A percentile compares a stretch with the other conserved stretches of the same genome.
Evolutionary conservation across 2,329 filamentous ascomycete genomes (phyloP).

Genomic region (Trichoderma endophyticum): DNA sequence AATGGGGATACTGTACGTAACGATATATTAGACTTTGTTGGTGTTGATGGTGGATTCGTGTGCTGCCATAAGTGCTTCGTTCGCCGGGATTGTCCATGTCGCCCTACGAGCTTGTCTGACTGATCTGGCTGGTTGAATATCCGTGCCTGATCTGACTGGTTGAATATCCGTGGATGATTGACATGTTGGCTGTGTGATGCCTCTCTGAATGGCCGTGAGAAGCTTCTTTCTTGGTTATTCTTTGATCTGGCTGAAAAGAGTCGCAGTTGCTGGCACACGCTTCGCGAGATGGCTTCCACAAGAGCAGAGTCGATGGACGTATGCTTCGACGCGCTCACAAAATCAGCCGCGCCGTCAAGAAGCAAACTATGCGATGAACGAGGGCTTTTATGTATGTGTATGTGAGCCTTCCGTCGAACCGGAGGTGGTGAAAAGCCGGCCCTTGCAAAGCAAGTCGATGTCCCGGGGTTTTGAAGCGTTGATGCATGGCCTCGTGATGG

Average conservation of each 20-base stretch:
- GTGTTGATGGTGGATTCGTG: slow-evolving; percentile 40
- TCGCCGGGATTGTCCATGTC: slow-evolving; percentile 32
- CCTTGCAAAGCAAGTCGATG: not conserved
- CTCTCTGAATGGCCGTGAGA: not conserved
- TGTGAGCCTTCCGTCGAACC: not conserved
- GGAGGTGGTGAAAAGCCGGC: not conserved
- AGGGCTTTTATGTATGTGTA: not conserved
- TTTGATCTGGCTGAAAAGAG: slow-evolving; percentile 34
- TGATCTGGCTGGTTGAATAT: slow-evolving; percentile 43
- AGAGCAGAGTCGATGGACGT: slow-evolving; percentile 37
- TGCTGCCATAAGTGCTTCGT: slow-evolving; percentile 37
- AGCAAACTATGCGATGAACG: slow-evolving; percentile 14
- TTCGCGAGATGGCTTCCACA: slow-evolving; percentile 45
- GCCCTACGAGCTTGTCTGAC: slow-evolving; percentile 37
- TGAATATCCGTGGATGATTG: slow-evolving; percentile 34
- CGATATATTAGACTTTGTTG: slow-evolving; percentile 40
- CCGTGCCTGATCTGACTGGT: slow-evolving; percentile 37
- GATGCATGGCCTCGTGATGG: not conserved
- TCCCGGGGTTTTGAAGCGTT: not conserved
- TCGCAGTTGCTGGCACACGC: slow-evolving; percentile 44
- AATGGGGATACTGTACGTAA: slow-evolving; percentile 52
- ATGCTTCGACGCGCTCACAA: slow-evolving; percentile 28
- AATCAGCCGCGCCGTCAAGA: slow-evolving; percentile 20
- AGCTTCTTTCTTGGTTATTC: slow-evolving; percentile 6
- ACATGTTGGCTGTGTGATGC: not conserved